Conservation (phyloP, 768 basidiomycete genomes). For the Leccinum subgranulosum region DNA sequence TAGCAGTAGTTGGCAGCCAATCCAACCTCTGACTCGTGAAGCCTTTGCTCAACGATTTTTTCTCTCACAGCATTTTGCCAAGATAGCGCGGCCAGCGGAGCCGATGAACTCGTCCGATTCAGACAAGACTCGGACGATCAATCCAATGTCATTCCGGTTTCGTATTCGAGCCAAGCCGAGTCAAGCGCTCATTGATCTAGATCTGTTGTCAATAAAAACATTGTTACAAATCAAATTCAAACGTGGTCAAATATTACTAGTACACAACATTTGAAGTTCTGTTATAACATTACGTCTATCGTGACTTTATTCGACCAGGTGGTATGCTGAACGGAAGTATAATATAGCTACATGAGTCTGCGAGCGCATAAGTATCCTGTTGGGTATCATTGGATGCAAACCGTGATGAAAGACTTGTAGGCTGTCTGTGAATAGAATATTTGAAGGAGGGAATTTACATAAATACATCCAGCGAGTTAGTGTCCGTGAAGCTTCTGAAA, state of each 20-base stretch:
- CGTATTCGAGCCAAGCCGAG: not conserved
- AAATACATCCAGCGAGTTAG: not conserved
- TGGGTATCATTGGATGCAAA: not conserved
- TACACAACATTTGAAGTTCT: not conserved
- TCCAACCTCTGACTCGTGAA: not conserved
- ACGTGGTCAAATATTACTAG: not conserved
- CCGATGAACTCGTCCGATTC: not conserved
- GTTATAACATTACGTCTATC: not conserved
- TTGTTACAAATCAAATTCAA: not conserved
- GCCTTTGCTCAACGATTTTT: too few species aligned
- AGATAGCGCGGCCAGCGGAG: not conserved
- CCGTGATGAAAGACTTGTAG: not conserved
- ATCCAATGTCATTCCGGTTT: not conserved
- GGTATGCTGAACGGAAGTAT: not conserved
- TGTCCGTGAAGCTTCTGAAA: slow-evolving; percentile 9
- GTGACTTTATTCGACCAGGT: not conserved
- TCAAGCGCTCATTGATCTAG: not conserved
- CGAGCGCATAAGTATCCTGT: not conserved
- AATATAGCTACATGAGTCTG: slow-evolving; percentile 1
- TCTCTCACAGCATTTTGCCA: not conserved
- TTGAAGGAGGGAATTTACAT: not conserved
- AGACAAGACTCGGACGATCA: not conserved
- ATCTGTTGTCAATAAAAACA: not conserved
- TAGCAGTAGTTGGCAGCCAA: not conserved
- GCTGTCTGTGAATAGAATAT: not conserved